Evolutionary conservation across 140 eudicot species (phyloP), one percentile per base, ranked within the genome.

Genomic region (Bidens hawaiensis): DNA sequence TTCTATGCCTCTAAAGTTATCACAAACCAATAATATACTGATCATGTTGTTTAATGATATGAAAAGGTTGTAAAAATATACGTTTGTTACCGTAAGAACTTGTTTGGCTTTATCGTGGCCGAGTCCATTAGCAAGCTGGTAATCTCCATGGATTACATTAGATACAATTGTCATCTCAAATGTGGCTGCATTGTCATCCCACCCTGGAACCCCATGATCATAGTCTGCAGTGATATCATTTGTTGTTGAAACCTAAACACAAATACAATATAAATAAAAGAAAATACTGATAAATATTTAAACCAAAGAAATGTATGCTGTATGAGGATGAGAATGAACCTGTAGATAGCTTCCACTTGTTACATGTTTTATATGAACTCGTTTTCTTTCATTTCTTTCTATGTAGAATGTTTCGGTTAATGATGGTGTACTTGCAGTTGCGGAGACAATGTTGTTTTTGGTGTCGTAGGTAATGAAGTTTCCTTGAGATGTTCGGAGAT

Each of bases 161-260:
- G 95, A 57, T 6, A 68, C 83, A 53, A 86, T 76, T 4, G 63
- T 77, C 79, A 82, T 75, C 64, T 79, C 81, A 78, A 86, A 86
- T 51, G 85, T 83, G 33, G 87, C 90, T 31, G 82, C 75, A 78
- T 83, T 83, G 72, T 86, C 86, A 68, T 85, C 95, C 95, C 95
- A 85, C 46, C 84, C 89, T 9, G 89, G 89, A 48, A 60, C 75
- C 53, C 84, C 89, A 33, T 53, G 72, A 72, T n/a, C n/a, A n/a
- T 79, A 79, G 86, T 85, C 84, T 54, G 89, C 89, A 30, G 86
- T 85, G 64, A 85, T 81, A 69, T 73, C 68, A 65, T 71, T 73
- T 33, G 61, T 16, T 1, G 45, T 67, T 69, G 81, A 80, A 74
- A 84, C 89, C 94, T 82, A 74, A 73, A 14, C 14, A 42, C 18